A percentile compares a stretch with the other conserved stretches of the same genome.
Conservation (phyloP, 2,329 filamentous ascomycete genomes). For the Colletotrichum acutatum region DNA sequence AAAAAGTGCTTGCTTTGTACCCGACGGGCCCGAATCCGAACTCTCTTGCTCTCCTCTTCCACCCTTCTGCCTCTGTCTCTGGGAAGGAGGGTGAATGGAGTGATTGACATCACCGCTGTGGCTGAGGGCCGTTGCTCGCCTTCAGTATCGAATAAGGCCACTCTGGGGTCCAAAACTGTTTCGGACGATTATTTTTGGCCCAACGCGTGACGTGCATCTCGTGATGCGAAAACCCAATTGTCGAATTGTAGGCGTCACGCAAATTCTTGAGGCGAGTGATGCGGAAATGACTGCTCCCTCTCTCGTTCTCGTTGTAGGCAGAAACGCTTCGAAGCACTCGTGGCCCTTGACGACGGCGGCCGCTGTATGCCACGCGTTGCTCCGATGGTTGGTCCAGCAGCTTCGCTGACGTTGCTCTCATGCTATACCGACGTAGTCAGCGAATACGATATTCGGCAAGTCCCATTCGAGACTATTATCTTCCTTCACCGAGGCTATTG, state of each 20-base stretch:
- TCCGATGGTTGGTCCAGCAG: neutral
- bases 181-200: conserved; percentile 1
- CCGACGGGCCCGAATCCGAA: conserved; percentile 26
- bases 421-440: neutral
- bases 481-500: neutral
- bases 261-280: neutral
- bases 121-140: neutral
- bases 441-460: neutral
- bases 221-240: neutral
- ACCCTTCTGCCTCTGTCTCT: neutral
- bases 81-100: neutral
- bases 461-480: neutral
- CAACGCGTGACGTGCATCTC: neutral
- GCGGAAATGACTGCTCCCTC: neutral
- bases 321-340: neutral
- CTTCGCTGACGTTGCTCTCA: neutral
- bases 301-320: neutral
- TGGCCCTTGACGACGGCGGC: neutral
- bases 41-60: neutral
- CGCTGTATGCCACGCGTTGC: neutral
- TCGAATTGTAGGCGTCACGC: neutral
- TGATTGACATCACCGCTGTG: neutral
- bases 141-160: neutral
- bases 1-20: neutral
- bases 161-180: neutral